Conservation (phyloP, 2,329 filamentous ascomycete species). For the Scedosporium boydii region DNA sequence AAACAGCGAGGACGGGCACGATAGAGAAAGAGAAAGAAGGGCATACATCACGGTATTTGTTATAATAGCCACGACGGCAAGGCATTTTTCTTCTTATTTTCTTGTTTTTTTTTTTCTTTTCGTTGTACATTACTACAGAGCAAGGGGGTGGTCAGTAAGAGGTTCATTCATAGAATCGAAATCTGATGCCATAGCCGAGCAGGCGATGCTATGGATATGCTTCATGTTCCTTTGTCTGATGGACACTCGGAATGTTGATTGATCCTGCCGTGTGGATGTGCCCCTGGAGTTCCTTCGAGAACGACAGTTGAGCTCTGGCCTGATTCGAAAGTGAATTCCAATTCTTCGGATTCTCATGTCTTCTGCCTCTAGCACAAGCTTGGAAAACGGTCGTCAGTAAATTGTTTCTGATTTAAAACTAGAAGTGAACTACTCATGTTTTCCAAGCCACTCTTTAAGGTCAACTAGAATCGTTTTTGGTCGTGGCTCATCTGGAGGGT, state of each 20-base stretch:
- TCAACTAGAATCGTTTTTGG: too few species aligned
- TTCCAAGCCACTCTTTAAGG: too few species aligned
- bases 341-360: not conserved
- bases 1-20: not conserved
- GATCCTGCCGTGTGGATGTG: not conserved
- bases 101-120: not conserved
- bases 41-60: conserved; percentile 5
- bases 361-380: too few species aligned
- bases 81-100: conserved; percentile 13
- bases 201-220: not conserved
- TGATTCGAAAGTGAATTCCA: not conserved
- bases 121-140: conserved; percentile 5
- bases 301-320: not conserved
- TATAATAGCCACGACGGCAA: not conserved
- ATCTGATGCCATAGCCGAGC: not conserved
- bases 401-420: too few species aligned
- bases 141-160: not conserved
- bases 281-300: too few species aligned
- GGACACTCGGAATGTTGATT: not conserved
- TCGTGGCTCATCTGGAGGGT: too few species aligned
- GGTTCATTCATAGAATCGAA: not conserved
- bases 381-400: too few species aligned
- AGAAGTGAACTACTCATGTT: too few species aligned
- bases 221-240: not conserved
- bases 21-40: conserved; percentile 8